Conservation (phyloP, 1,284 basidiomycete genomes). For the Exobasidium rhododendri region DNA sequence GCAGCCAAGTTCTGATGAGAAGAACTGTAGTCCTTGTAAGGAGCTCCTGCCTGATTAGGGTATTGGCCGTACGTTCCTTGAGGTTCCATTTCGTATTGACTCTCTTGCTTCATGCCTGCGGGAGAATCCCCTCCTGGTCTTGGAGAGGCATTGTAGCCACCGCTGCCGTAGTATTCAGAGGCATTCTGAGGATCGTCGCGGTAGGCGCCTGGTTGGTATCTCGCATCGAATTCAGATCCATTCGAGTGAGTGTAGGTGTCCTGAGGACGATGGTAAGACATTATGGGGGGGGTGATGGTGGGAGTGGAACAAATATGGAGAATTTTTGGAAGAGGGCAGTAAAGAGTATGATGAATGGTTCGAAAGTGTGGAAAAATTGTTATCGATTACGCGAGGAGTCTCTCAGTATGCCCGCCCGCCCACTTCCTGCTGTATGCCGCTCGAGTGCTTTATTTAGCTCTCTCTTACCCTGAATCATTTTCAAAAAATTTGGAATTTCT, state of each 20-base stretch:
- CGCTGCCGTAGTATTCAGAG: conserved; percentile 1
- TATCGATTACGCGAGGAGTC: no score
- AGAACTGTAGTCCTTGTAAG: conserved; percentile 12
- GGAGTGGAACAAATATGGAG: no score
- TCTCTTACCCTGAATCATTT: no score
- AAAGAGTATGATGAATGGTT: no score
- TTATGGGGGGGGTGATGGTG: conserved; percentile 20
- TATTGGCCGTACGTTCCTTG: conserved; percentile 12
- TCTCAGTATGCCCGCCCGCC: no score
- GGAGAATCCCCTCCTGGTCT: background rate
- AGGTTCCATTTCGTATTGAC: background rate
- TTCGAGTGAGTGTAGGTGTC: conserved; percentile 49
- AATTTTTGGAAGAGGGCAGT: no score
- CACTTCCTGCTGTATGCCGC: no score
- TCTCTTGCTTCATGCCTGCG: conserved; percentile 4
- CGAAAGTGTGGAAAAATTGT: no score
- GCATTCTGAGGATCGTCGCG: conserved; percentile 24
- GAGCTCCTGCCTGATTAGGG: background rate
- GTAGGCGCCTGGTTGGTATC: conserved; percentile 32
- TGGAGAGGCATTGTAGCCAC: background rate
- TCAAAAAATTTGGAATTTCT: no score
- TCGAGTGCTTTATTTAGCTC: no score
- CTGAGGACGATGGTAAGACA: conserved; percentile 43
- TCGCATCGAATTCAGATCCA: conserved; percentile 48
- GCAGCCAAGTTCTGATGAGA: conserved; percentile 6